Evolutionary conservation across 2,329 filamentous ascomycete genomes (phyloP).

Genomic region (Penicillium sp.): DNA sequence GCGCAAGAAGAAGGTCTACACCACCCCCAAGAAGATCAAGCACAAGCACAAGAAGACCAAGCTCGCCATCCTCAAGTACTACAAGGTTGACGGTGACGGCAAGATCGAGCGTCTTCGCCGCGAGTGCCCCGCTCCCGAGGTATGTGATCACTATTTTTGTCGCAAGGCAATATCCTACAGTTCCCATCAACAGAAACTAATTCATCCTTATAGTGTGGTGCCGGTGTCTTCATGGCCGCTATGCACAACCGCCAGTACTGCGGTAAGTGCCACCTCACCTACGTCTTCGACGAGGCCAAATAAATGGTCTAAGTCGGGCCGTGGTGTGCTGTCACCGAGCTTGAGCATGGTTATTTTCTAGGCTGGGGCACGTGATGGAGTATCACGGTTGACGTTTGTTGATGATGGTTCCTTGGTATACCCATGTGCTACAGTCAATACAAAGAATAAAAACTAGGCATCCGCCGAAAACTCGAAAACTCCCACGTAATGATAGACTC

Average conservation of each 20-base stretch:
- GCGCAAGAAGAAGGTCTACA: slow-evolving; percentile 99
- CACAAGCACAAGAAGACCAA: slow-evolving; percentile 99
- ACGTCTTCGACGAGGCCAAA: slow-evolving; percentile 67
- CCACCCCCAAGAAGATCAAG: slow-evolving; percentile 99
- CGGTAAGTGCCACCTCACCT: slow-evolving; percentile 68
- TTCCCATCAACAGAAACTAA: slow-evolving; percentile 33
- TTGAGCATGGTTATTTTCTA: slow-evolving; percentile 12
- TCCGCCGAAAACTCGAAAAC: slow-evolving; percentile 9
- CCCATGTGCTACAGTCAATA: slow-evolving; percentile 18
- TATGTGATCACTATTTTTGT: slow-evolving; percentile 50
- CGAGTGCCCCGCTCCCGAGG: slow-evolving; percentile 91
- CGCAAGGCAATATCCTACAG: not conserved
- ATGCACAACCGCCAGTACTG: slow-evolving; percentile 99
- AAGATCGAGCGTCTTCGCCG: slow-evolving; percentile 99
- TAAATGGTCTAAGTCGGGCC: slow-evolving; percentile 37
- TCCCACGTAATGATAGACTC: slow-evolving; percentile 5
- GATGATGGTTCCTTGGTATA: slow-evolving; percentile 12
- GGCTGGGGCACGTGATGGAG: slow-evolving; percentile 11
- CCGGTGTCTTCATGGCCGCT: slow-evolving; percentile 99
- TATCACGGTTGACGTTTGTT: slow-evolving; percentile 22
- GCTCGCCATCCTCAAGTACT: slow-evolving; percentile 99
- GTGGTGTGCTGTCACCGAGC: slow-evolving; percentile 15
- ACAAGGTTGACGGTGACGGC: slow-evolving; percentile 99
- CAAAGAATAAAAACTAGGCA: slow-evolving; percentile 13
- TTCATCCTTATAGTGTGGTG: slow-evolving; percentile 70